A percentile compares a stretch with the other conserved stretches of the same genome.
phyloP scores from a whole-genome alignment of 345 rosid genomes.

The Bretschneidera sinensis region DNA sequence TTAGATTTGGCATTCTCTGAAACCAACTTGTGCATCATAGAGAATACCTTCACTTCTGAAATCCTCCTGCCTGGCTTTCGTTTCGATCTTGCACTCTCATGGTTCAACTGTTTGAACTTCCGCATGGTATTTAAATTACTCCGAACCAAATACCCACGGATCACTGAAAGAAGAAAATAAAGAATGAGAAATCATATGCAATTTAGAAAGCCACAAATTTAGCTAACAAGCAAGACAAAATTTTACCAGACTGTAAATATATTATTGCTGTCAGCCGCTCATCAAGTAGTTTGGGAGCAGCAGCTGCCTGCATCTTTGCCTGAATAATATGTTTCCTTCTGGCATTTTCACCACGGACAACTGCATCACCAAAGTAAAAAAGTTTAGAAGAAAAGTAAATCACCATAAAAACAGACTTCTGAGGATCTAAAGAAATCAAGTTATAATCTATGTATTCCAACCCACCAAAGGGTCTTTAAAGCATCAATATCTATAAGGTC shows the following conservation, averaged over 20 bases:
- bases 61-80: slow-evolving; percentile 39
- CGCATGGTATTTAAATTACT: slow-evolving; percentile 36
- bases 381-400: too few species aligned
- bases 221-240: slow-evolving; percentile 2
- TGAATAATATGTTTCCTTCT: too few species aligned
- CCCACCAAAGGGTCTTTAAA: neutral
- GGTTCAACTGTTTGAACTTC: slow-evolving; percentile 34
- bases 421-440: too few species aligned
- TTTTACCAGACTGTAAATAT: slow-evolving; percentile 76
- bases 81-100: slow-evolving; percentile 39
- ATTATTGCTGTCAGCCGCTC: slow-evolving; percentile 45
- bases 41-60: slow-evolving; percentile 73
- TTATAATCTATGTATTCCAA: slow-evolving; percentile 6
- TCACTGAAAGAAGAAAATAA: slow-evolving; percentile 38
- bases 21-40: neutral
- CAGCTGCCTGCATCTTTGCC: slow-evolving; percentile 23
- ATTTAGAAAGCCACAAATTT: slow-evolving; percentile 3
- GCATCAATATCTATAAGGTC: slow-evolving; percentile 1
- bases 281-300: slow-evolving; percentile 27
- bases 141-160: slow-evolving; percentile 87
- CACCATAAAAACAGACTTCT: too few species aligned
- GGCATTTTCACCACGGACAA: slow-evolving; percentile 62
- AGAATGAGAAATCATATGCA: slow-evolving; percentile 12
- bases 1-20: neutral
- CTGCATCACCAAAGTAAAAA: slow-evolving; percentile 32